Conservation (phyloP, 1,284 basidiomycete genomes). For the Psilocybe mexicana region DNA sequence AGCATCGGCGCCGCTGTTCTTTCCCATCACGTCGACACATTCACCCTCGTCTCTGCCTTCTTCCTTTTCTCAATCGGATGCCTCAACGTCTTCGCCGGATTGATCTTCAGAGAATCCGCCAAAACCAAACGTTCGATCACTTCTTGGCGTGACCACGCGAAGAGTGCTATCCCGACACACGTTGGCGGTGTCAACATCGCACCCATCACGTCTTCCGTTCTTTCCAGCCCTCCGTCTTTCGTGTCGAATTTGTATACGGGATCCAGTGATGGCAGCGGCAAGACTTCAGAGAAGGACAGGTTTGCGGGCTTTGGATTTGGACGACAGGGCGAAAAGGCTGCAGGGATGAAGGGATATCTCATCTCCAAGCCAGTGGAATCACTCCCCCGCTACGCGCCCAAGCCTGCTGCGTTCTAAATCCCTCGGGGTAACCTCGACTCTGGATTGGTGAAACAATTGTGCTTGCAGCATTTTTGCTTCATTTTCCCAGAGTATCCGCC, state of each 20-base stretch:
- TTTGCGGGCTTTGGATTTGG: constrained; percentile 61
- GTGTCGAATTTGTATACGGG: constrained; percentile 18
- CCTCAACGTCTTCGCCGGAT: constrained; percentile 77
- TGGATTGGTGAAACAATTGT: neutral
- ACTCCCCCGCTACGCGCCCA: constrained; percentile 49
- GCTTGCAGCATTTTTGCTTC: neutral
- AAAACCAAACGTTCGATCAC: constrained; percentile 63
- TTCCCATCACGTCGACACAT: constrained; percentile 81
- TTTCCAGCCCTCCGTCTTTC: constrained; percentile 24
- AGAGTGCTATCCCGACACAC: constrained; percentile 56
- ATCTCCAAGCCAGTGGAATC: constrained; percentile 57
- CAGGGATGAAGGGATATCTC: constrained; percentile 59
- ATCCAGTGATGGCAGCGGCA: constrained; percentile 15
- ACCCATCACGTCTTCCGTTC: constrained; percentile 34
- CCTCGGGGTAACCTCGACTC: neutral
- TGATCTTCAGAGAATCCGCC: constrained; percentile 67
- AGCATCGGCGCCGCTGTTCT: constrained; percentile 81
- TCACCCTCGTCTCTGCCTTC: constrained; percentile 86
- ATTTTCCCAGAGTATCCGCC: neutral
- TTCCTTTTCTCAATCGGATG: constrained; percentile 85
- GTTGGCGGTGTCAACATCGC: constrained; percentile 33
- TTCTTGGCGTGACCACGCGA: constrained; percentile 58
- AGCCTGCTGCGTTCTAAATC: neutral
- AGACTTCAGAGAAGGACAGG: constrained; percentile 31
- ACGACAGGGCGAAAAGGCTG: constrained; percentile 75